Conservation (phyloP, 176 grass and related monocot species). For the Raddia guianensis region DNA sequence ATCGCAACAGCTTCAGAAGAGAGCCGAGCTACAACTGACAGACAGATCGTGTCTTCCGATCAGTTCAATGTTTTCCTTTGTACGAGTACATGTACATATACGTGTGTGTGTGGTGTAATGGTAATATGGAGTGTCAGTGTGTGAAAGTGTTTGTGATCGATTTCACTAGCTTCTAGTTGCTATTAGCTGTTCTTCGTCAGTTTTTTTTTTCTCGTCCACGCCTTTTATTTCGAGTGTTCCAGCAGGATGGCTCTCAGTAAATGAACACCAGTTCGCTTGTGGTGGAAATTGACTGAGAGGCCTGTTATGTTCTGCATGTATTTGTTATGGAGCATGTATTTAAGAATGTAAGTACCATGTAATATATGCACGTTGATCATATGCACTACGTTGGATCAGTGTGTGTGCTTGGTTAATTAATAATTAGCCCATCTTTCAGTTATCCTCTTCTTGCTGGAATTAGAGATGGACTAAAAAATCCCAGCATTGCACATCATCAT, state of each 20-base stretch:
- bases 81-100: background rate
- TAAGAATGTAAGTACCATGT: background rate
- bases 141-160: no score
- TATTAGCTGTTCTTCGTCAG: background rate
- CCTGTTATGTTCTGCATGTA: background rate
- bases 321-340: background rate
- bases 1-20: slow-evolving; percentile 37
- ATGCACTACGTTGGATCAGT: background rate
- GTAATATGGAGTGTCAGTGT: no score
- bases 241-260: background rate
- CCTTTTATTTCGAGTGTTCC: background rate
- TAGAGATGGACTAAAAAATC: background rate
- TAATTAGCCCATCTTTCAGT: no score
- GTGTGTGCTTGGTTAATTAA: background rate
- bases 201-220: background rate
- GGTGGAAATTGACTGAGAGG: background rate
- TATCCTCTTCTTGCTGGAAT: background rate
- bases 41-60: background rate
- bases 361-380: background rate
- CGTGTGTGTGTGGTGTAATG: background rate
- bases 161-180: no score
- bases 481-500: background rate
- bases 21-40: slow-evolving; percentile 39
- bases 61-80: background rate
- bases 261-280: background rate